Evolutionary conservation across 2,329 filamentous ascomycete genomes (phyloP), one percentile per base, ranked within the genome.

Genomic region (Colletotrichum costaricense): DNA sequence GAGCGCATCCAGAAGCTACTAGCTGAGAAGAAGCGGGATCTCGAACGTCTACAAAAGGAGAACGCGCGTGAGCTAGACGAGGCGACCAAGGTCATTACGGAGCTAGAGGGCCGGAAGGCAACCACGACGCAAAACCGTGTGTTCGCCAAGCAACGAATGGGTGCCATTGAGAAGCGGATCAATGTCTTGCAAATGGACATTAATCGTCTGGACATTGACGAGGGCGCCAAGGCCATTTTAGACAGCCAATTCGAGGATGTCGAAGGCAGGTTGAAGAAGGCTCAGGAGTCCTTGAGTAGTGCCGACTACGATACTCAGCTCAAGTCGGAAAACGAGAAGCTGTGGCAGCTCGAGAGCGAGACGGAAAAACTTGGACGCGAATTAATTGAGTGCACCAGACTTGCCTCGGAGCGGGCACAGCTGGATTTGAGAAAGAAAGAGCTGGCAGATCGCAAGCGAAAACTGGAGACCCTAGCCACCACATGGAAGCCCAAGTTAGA

Each of bases 401-500:
- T 94, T 70, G 95, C 95, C 6, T 91, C 93, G 4, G 95, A 97
- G 75, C 89, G 95, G 49, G 97, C 96, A 14, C 93, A 94, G 77
- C 88, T 99, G 12, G 94, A 97, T 70, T 92, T 94, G 77, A 88
- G 95, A 42, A 95, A 93, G 78, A 95, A 95, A 77, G 94, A 98
- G 78, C 83, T 95, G 33, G 90, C 90, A 75, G 92, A 95, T 76
- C 90, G 93, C 68, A 90, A 93, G 80, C 89, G 90, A 42, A 93
- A 93, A 74, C 86, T 98, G 2, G 89, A 95, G 9, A 97, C 94
- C 0, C 90, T 98, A 84, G 90, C 87, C 74, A 91, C 87, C 60
- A 94, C 94, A 0, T 94, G 97, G 86, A 89, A 88, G 63, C 87
- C 92, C 42, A 93, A 93, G 76, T 86, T 99, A 26, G 87, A 89